Evolutionary conservation across 1,139 yeast genomes (phyloP).

Genomic region (Pichia sp.): DNA sequence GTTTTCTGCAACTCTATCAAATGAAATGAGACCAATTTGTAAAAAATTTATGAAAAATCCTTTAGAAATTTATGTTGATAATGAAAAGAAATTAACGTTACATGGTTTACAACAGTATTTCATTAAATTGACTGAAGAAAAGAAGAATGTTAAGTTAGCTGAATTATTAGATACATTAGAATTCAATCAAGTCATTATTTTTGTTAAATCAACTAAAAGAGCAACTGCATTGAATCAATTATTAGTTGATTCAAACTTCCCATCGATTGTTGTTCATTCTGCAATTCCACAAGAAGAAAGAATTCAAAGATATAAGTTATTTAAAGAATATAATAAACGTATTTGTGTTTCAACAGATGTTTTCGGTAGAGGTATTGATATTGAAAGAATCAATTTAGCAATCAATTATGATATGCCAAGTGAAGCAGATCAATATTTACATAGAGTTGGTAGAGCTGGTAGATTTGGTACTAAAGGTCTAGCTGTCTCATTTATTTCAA

Average conservation of each 20-base stretch:
- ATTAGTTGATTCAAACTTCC: constrained; percentile 91
- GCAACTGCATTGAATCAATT: constrained; percentile 89
- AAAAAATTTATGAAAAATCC: constrained; percentile 98
- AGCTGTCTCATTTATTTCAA: constrained; percentile 84
- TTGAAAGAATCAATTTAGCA: constrained; percentile 96
- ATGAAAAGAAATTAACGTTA: constrained; percentile 92
- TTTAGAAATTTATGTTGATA: constrained; percentile 94
- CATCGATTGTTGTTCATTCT: constrained; percentile 94
- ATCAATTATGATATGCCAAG: constrained; percentile 88
- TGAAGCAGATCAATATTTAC: constrained; percentile 96
- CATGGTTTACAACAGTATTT: constrained; percentile 98
- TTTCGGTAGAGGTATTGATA: constrained; percentile 98
- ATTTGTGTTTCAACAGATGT: constrained; percentile 98
- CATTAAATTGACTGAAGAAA: constrained; percentile 81
- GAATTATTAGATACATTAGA: constrained; percentile 91
- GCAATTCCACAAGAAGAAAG: constrained; percentile 97
- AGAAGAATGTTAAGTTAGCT: constrained; percentile 89
- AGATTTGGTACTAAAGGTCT: constrained; percentile 99
- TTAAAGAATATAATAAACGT: constrained; percentile 97
- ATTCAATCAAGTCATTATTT: constrained; percentile 96
- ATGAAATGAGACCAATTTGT: constrained; percentile 94
- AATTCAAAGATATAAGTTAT: constrained; percentile 91
- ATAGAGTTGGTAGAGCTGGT: constrained; percentile 99
- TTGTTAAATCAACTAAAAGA: constrained; percentile 87
- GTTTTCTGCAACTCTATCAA: constrained; percentile 95